phyloP scores from a whole-genome alignment of 768 basidiomycete species.

The Dacryopinax spathularia region DNA sequence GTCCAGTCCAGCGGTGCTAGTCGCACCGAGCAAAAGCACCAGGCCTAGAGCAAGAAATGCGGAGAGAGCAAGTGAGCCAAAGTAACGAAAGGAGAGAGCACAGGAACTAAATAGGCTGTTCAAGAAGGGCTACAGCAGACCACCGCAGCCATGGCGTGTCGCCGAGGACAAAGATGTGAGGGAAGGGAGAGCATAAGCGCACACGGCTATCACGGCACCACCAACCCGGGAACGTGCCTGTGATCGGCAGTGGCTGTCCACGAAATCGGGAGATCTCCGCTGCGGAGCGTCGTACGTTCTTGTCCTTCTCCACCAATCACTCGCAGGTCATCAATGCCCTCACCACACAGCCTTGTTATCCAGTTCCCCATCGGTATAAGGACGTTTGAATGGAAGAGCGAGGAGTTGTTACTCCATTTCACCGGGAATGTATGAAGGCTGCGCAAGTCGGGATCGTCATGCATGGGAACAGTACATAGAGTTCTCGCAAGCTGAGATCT shows the following conservation, averaged over 20 bases:
- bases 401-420: too few relatives aligned
- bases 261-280: neutral
- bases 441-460: too few relatives aligned
- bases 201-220: neutral
- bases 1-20: neutral
- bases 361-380: too few relatives aligned
- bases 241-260: neutral
- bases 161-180: neutral
- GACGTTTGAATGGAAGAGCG: too few relatives aligned
- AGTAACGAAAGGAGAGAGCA: neutral
- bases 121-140: neutral
- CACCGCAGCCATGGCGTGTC: neutral
- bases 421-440: too few relatives aligned
- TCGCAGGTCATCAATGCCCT: too few relatives aligned
- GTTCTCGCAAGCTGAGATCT: too few relatives aligned
- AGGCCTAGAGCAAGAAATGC: neutral
- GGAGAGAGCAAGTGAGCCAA: neutral
- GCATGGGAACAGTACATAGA: too few relatives aligned
- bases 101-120: neutral
- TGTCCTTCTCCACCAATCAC: neutral
- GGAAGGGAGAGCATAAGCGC: neutral
- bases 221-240: neutral
- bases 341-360: neutral
- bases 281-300: neutral
- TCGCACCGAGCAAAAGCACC: neutral